Conservation (phyloP, 2,329 filamentous ascomycete genomes). For the Trichoderma lentiforme region DNA sequence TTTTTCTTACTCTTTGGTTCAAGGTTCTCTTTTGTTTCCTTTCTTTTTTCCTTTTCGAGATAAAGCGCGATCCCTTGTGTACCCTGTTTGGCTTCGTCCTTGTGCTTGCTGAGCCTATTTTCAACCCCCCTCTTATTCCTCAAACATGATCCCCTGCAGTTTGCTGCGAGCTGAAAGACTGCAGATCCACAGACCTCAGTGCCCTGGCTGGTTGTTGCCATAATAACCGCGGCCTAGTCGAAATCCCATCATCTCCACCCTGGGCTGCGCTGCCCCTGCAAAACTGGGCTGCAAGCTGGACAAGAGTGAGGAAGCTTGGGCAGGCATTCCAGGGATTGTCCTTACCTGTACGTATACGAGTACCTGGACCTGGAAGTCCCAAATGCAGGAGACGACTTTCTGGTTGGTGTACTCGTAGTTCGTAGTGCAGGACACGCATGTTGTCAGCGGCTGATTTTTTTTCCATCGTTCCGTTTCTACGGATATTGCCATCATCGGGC, state of each 20-base stretch:
- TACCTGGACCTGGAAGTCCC: neutral
- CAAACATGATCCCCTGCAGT: neutral
- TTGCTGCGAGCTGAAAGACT: constrained; percentile 9
- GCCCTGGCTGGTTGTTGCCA: constrained; percentile 8
- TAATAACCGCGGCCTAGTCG: neutral
- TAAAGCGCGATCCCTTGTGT: neutral
- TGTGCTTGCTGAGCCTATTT: neutral
- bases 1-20: neutral
- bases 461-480: neutral
- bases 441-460: neutral
- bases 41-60: neutral
- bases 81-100: neutral
- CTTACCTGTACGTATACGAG: neutral
- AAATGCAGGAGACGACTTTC: neutral
- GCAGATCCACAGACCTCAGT: constrained; percentile 5
- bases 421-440: neutral
- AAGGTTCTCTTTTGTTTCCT: neutral
- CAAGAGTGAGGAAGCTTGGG: neutral
- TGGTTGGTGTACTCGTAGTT: neutral
- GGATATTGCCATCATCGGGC: neutral
- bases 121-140: neutral
- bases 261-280: neutral
- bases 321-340: neutral
- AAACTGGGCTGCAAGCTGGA: constrained; percentile 1
- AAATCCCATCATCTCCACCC: constrained; percentile 6